Evolutionary conservation across 805 yeast species (phyloP).

Genomic region (Candida broadrunensis): DNA sequence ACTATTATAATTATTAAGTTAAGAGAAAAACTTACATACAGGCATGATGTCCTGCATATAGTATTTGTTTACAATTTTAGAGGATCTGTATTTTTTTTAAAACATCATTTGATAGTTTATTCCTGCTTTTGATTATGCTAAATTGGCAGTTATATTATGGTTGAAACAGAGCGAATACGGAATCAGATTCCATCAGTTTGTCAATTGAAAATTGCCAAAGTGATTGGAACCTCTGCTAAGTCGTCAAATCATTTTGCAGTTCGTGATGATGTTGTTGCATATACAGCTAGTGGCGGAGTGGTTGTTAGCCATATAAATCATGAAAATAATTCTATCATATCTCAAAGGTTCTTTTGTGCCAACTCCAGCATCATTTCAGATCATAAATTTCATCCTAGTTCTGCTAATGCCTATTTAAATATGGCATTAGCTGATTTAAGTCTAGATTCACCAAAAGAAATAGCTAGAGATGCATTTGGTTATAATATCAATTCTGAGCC

Average conservation of each 20-base stretch:
- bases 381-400: constrained; percentile 1
- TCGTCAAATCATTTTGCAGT: constrained; percentile 38
- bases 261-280: constrained; percentile 43
- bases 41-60: constrained; percentile 3
- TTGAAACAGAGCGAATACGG: background rate
- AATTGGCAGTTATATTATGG: no score
- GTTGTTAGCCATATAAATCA: constrained; percentile 41
- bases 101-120: no score
- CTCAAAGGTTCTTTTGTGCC: constrained; percentile 55
- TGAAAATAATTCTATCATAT: constrained; percentile 11
- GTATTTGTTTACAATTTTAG: background rate
- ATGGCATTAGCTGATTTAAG: constrained; percentile 15
- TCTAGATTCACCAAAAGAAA: constrained; percentile 2
- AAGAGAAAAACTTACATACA: no score
- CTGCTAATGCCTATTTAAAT: constrained; percentile 28
- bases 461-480: constrained; percentile 32
- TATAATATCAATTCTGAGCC: constrained; percentile 28
- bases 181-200: background rate
- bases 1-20: no score
- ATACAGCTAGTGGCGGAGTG: constrained; percentile 60
- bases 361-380: constrained; percentile 15
- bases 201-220: constrained; percentile 10
- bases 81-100: no score
- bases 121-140: no score
- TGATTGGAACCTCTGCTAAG: constrained; percentile 48